These are phyloP conservation scores for Penicillium goetzii DNA, from an alignment of 495 filamentous ascomycete species.

Conservation along the genomic window DNA sequence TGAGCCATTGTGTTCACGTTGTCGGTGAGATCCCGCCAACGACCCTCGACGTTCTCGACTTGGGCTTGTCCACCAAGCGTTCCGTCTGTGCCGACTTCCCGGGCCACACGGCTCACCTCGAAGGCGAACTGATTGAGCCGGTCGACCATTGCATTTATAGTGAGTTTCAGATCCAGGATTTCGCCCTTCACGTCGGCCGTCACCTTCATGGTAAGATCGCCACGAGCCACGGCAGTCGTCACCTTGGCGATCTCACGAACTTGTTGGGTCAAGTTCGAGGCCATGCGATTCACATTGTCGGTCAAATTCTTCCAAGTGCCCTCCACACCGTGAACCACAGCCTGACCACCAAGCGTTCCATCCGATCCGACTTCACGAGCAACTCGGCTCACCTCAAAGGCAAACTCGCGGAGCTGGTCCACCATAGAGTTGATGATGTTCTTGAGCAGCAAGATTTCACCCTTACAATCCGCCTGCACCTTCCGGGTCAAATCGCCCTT, in stretches of 20 bases:
- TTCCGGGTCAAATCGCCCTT: slow-evolving; percentile 89
- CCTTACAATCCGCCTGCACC: slow-evolving; percentile 87
- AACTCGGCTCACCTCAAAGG: slow-evolving; percentile 89
- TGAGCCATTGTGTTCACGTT: slow-evolving; percentile 96
- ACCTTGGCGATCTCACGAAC: slow-evolving; percentile 93
- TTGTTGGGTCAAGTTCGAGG: slow-evolving; percentile 73
- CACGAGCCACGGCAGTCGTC: slow-evolving; percentile 86
- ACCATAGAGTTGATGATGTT: slow-evolving; percentile 95
- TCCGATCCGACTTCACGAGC: slow-evolving; percentile 90
- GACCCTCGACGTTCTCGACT: slow-evolving; percentile 89
- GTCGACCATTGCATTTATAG: slow-evolving; percentile 95
- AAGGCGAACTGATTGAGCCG: slow-evolving; percentile 89
- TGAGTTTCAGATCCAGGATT: slow-evolving; percentile 85
- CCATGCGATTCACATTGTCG: slow-evolving; percentile 96
- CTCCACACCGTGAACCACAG: slow-evolving; percentile 90
- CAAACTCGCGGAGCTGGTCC: slow-evolving; percentile 87
- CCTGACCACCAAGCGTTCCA: slow-evolving; percentile 84
- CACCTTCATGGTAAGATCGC: slow-evolving; percentile 89
- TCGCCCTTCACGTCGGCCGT: slow-evolving; percentile 92
- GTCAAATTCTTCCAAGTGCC: slow-evolving; percentile 94
- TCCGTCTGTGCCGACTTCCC: slow-evolving; percentile 89
- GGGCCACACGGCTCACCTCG: slow-evolving; percentile 89
- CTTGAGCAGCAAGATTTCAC: slow-evolving; percentile 86
- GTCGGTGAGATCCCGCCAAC: slow-evolving; percentile 88
- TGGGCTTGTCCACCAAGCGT: slow-evolving; percentile 87